Evolutionary conservation across 371 early-diverging fungal genomes (phyloP).

Genomic region (Mortierella sp.): DNA sequence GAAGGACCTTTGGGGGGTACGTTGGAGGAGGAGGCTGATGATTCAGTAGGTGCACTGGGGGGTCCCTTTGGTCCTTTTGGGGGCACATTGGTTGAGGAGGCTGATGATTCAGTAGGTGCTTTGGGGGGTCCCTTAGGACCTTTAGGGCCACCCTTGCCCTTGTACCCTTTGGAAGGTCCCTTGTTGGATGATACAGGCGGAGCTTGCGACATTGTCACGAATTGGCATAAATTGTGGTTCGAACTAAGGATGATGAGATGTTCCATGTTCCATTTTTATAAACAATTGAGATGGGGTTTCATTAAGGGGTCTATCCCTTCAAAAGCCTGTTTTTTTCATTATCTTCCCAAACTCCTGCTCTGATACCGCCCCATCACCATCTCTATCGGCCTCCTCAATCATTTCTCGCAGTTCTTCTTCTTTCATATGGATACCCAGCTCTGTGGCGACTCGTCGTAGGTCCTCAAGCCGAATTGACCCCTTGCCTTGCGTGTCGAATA

Average conservation of each 20-base stretch:
- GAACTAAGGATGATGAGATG: no score
- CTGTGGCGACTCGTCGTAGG: conserved; percentile 74
- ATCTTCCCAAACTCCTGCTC: conserved; percentile 30
- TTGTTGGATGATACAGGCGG: no score
- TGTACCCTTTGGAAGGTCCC: no score
- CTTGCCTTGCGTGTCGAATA: conserved; percentile 82
- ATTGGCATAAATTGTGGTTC: neutral
- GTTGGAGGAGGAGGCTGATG: no score
- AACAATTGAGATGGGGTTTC: neutral
- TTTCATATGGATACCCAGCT: conserved; percentile 75
- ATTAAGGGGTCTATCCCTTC: neutral
- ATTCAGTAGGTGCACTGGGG: no score
- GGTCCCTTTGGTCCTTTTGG: neutral
- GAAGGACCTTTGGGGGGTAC: neutral
- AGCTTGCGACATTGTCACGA: neutral
- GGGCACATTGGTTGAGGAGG: neutral
- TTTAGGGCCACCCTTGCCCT: no score
- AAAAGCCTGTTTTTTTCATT: conserved; percentile 32
- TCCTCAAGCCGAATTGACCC: conserved; percentile 79
- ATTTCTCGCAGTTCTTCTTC: conserved; percentile 84
- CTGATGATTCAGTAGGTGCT: no score
- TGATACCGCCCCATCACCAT: conserved; percentile 65
- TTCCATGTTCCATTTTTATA: no score
- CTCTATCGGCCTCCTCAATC: conserved; percentile 84
- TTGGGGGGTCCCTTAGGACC: neutral